Evolutionary conservation across 2,329 filamentous ascomycete species (phyloP), one percentile per base, ranked within the genome.

Genomic region (Apiospora kogelbergensis): DNA sequence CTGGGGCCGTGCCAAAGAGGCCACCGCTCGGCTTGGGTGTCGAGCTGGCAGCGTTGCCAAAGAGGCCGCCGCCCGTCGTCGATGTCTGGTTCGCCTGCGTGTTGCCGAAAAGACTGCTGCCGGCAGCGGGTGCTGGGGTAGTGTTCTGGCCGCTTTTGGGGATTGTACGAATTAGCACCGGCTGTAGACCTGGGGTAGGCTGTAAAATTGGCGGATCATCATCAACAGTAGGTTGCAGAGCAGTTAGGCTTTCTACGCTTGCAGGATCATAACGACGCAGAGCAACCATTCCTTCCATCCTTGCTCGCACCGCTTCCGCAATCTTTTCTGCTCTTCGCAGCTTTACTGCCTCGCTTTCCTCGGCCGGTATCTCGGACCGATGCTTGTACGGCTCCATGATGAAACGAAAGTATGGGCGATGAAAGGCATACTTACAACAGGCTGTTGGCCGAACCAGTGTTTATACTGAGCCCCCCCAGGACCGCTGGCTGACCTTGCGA

Each of bases 401-500:
- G 5, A 41, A 67, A 24, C 30, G 5, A 79, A 45, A 53, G 44
- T 67, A 46, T 57, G 24, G 65, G 37, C 48, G n/a, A 41, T 67
- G 24, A 42, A 13, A 11, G 33, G 53, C 20, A 60, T 37, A 81
- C 84, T 78, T 74, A 87, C 85, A 86, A 85, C 71, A 84, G 78
- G 63, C 20, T 64, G 78, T 89, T 90, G 71, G 88, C 88, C 69
- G 86, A 82, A 72, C 84, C 85, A 22, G 88, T 90, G 80, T 90
- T 91, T 80, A 90, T 90, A 76, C 85, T 89, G 72, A 90, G 83
- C 76, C 86, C 87, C 87, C 72, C 83, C 86, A 71, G 87, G 87
- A 75, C 86, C 87, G 65, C 42, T 48, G 44, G 65, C 42, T 33
- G 42, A 48, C 42, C 42, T 17, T 15, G 44, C 42, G 65, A 48